Base-by-base conservation (phyloP, 768 basidiomycete species). In the Boletus insuetus region DNA sequence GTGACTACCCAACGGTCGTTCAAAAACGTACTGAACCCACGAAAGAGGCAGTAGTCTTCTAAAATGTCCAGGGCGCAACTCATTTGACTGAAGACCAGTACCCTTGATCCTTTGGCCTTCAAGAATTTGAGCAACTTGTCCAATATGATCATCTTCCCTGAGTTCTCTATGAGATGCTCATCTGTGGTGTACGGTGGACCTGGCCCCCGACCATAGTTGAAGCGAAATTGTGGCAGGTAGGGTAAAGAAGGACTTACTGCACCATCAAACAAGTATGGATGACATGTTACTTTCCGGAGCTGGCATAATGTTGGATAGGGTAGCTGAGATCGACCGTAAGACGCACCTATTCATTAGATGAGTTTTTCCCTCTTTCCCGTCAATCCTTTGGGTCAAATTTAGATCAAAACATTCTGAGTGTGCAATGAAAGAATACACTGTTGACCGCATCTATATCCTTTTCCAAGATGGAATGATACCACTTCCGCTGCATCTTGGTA, bases 61-160 rank as follows among this genome's bases (percentile, higher is more conserved):
- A 99, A 72, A 55, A 99, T 98, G 71, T 99, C 97, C 16, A 80
- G 79, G 54, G 98, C 91, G n/a, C 97, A 87, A 73, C 92, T 95
- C 97, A 99, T 98, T 72, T 98, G 97, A 64, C 93, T 96, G 77
- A 99, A 99, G 57, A 99, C 96, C 61, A 98, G 82, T 3, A 94
- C 91, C 8, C 96, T 84, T 3, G 93, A 96, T 19, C 94, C 95
- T 69, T 94, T 94, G 22, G 74, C 85, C 65, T 91, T 93, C 91
- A 98, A 89, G 35, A 80, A 84, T 53, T 78, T 77, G 19, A 98
- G 82, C 0, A 99, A 79, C 71, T 94, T 98, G 76, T 99, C 95
- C 29, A 99, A 82, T 56, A 99, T 95, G 51, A 96, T 77, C 96
- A 98, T 98, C 75, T 98, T 98, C 38, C 96, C 97, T 0, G 84